These are phyloP conservation scores for Pachysolen tannophilus DNA, from an alignment of 805 yeast species.

Conservation along the genomic window DNA sequence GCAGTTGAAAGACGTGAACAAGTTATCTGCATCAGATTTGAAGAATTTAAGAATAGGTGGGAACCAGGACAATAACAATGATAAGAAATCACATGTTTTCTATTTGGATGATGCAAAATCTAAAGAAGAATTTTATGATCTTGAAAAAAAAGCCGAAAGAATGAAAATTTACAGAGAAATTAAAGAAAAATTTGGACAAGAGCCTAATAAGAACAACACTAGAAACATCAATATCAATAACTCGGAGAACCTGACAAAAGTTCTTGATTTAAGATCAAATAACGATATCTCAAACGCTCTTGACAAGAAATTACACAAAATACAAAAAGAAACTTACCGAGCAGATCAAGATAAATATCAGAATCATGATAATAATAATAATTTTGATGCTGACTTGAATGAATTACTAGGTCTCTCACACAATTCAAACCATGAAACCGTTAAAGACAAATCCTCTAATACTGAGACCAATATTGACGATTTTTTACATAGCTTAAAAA, in stretches of 20 bases:
- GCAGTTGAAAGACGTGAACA: constrained; percentile 4
- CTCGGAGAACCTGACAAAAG: constrained; percentile 5
- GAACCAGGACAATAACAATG: constrained; percentile 1
- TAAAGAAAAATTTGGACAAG: constrained; percentile 8
- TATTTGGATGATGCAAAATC: constrained; percentile 14
- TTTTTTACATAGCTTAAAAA: not conserved
- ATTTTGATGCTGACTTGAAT: constrained; percentile 15
- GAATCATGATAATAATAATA: constrained; percentile 2
- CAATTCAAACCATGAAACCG: not conserved
- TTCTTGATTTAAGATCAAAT: constrained; percentile 9
- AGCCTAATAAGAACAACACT: constrained; percentile 2
- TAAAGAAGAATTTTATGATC: constrained; percentile 12
- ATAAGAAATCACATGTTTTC: not conserved
- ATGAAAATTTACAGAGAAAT: constrained; percentile 13
- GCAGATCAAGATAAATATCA: not conserved
- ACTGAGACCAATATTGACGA: constrained; percentile 1
- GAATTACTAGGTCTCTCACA: constrained; percentile 13
- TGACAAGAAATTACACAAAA: no score
- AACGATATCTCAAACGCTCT: constrained; percentile 13
- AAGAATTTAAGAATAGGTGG: constrained; percentile 7
- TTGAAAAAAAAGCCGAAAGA: constrained; percentile 16
- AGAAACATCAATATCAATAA: constrained; percentile 3
- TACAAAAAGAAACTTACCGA: constrained; percentile 10
- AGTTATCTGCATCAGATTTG: constrained; percentile 6
- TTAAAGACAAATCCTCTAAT: not conserved